phyloP scores from a whole-genome alignment of 73 alveolate species.

The Paramecium sonneborni region DNA sequence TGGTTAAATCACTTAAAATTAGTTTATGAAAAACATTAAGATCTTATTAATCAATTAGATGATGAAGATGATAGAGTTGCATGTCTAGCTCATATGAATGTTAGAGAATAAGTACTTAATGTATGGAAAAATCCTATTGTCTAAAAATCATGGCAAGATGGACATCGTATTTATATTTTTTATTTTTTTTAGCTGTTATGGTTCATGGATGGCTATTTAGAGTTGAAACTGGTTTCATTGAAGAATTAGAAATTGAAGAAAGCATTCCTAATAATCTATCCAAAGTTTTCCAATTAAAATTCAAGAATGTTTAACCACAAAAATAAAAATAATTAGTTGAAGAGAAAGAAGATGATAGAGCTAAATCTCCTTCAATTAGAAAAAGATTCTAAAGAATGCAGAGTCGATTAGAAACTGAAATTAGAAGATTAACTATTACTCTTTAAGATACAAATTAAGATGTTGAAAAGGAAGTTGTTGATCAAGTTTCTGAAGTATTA shows the following conservation, averaged over 20 bases:
- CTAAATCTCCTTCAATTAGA: not conserved
- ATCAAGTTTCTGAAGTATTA: not conserved
- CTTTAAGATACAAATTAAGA: not conserved
- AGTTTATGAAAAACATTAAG: not conserved
- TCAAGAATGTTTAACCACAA: not conserved
- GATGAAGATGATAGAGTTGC: not conserved
- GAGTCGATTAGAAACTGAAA: not conserved
- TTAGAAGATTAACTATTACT: not conserved
- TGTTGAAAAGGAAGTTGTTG: not conserved
- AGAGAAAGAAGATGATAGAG: not conserved
- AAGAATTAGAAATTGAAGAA: not conserved
- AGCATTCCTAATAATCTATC: not conserved
- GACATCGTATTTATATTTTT: not conserved
- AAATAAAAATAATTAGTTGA: not conserved
- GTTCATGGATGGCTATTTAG: conserved; percentile 53
- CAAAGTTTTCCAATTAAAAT: not conserved
- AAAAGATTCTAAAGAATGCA: not conserved
- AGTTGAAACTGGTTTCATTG: conserved; percentile 21
- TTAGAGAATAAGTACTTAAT: conserved; percentile 26
- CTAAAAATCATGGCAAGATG: conserved; percentile 21
- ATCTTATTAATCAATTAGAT: not conserved
- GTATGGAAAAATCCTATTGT: conserved; percentile 46
- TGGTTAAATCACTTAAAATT: not conserved
- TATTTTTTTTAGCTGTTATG: conserved; percentile 13
- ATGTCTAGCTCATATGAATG: not conserved